phyloP scores from a whole-genome alignment of 202 grass and related monocot species.

The Schoenoplectus tabernaemontani region DNA sequence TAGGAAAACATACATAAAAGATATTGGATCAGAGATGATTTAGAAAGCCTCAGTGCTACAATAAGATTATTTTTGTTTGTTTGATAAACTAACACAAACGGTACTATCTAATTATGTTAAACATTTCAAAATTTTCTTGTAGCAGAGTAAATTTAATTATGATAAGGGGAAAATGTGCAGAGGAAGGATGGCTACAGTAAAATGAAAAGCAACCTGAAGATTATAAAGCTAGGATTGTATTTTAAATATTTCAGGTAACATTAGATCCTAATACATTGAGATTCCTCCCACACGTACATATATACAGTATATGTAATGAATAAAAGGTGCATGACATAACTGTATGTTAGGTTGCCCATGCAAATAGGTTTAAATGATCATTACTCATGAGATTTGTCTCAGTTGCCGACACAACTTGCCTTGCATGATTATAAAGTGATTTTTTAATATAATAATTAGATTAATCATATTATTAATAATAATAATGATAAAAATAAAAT shows the following conservation, averaged over 20 bases:
- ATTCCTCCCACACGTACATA: not conserved
- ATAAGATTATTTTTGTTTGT: no score
- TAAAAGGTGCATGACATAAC: not conserved
- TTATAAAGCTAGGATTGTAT: not conserved
- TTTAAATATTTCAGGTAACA: not conserved
- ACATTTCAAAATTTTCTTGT: not conserved
- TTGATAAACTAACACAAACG: not conserved
- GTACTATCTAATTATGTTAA: not conserved
- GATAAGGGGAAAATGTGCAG: not conserved
- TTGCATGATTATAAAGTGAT: not conserved
- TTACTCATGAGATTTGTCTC: not conserved
- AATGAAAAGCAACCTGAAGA: not conserved
- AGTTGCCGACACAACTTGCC: not conserved
- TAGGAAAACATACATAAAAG: no score
- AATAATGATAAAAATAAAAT: no score
- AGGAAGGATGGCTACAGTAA: not conserved
- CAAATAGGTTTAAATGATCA: slow-evolving; percentile 11
- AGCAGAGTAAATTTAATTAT: not conserved
- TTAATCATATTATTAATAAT: no score
- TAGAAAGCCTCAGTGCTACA: no score
- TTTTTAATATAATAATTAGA: no score
- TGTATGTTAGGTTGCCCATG: slow-evolving; percentile 4
- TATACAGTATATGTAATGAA: not conserved
- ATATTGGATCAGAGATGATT: no score
- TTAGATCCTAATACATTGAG: not conserved